phyloP scores from a whole-genome alignment of 2,329 filamentous ascomycete genomes.

The Byssochlamys sp. region DNA sequence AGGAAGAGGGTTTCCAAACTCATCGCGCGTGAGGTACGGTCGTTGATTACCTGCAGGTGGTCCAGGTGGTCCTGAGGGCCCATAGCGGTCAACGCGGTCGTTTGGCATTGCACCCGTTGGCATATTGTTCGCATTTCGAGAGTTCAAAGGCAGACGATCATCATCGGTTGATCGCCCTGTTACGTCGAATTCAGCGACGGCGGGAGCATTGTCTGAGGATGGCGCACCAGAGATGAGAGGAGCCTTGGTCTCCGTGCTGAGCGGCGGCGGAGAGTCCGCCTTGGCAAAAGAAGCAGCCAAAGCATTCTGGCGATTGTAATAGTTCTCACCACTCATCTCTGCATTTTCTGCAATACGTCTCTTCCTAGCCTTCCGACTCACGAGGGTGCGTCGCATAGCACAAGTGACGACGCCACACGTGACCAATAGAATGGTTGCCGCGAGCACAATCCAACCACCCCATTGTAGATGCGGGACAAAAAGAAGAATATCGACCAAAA shows the following conservation, averaged over 20 bases:
- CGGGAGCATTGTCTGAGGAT: constrained; percentile 40
- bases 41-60: constrained; percentile 19
- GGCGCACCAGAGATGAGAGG: constrained; percentile 50
- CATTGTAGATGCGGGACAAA: constrained; percentile 90
- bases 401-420: constrained; percentile 78
- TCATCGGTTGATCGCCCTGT: constrained; percentile 28
- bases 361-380: constrained; percentile 86
- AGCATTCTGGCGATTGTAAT: constrained; percentile 57
- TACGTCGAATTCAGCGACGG: constrained; percentile 37
- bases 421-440: constrained; percentile 74
- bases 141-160: constrained; percentile 32
- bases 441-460: constrained; percentile 89
- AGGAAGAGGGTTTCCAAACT: constrained; percentile 32
- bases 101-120: constrained; percentile 7
- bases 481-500: constrained; percentile 83
- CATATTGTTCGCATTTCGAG: constrained; percentile 20
- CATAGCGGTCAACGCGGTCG: constrained; percentile 19
- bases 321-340: constrained; percentile 93
- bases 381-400: constrained; percentile 84
- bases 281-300: constrained; percentile 22
- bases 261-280: constrained; percentile 46
- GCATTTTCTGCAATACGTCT: constrained; percentile 85
- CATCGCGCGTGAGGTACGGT: constrained; percentile 28
- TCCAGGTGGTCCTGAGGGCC: constrained; percentile 2
- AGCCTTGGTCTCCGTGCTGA: constrained; percentile 47